Evolutionary conservation across 73 alveolate species (phyloP).

Genomic region (Blepharisma stoltei): DNA sequence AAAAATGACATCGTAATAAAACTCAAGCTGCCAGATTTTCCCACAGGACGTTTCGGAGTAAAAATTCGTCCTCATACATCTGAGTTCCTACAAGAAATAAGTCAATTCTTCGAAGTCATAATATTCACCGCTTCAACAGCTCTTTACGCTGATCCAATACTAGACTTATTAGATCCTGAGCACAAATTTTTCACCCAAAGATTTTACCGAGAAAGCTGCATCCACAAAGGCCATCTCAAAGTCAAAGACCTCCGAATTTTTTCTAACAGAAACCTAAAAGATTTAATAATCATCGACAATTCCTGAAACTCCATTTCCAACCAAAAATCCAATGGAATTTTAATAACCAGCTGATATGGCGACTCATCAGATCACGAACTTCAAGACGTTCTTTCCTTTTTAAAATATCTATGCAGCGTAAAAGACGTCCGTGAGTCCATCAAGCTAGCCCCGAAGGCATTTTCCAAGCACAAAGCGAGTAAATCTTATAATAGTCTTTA

Average conservation of each 20-base stretch:
- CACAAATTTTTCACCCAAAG: conserved; percentile 61
- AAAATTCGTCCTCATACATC: conserved; percentile 67
- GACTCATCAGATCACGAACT: conserved; percentile 59
- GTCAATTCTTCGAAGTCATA: conserved; percentile 56
- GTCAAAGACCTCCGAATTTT: conserved; percentile 48
- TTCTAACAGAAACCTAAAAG: conserved; percentile 49
- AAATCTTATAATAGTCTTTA: too few species aligned
- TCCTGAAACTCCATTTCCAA: conserved; percentile 58
- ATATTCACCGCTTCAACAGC: conserved; percentile 72
- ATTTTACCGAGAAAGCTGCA: conserved; percentile 71
- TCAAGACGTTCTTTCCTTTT: not conserved
- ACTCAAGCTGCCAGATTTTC: too few species aligned
- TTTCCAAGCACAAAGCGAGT: too few species aligned
- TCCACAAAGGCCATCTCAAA: conserved; percentile 39
- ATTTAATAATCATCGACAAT: conserved; percentile 48
- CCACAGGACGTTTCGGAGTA: conserved; percentile 33
- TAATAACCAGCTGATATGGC: conserved; percentile 64
- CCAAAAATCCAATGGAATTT: conserved; percentile 66
- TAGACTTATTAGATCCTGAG: conserved; percentile 71
- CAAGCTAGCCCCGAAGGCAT: too few species aligned
- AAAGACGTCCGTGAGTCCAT: too few species aligned
- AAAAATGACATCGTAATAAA: too few species aligned
- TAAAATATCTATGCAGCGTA: too few species aligned
- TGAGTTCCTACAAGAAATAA: conserved; percentile 69
- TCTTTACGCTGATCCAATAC: conserved; percentile 77